These are phyloP conservation scores for Lasiosphaeria hispida DNA, from an alignment of 495 filamentous ascomycete genomes.

Conservation along the genomic window DNA sequence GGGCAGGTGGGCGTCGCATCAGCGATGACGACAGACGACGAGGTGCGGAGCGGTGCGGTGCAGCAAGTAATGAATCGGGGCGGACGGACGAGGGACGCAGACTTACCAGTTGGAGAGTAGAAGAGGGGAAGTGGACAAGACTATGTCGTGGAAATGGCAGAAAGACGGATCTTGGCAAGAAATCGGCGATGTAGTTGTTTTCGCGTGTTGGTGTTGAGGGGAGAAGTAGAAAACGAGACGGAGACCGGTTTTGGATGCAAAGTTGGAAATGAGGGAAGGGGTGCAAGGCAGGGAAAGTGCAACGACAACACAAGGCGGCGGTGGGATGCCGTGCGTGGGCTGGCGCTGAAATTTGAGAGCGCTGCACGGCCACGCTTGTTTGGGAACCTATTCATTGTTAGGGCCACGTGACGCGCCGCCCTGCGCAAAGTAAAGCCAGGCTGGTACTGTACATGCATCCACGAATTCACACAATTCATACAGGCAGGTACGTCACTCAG, in stretches of 20 bases:
- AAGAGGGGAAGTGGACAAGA: slow-evolving; percentile 8
- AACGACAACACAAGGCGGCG: slow-evolving; percentile 33
- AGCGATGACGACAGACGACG: slow-evolving; percentile 37
- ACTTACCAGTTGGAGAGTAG: slow-evolving; percentile 29
- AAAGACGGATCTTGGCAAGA: slow-evolving; percentile 9
- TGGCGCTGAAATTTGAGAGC: slow-evolving; percentile 26
- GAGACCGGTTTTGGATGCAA: slow-evolving; percentile 34
- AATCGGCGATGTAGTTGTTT: slow-evolving; percentile 16
- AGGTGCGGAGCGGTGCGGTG: slow-evolving; percentile 23
- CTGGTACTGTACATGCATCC: neutral
- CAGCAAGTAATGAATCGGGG: slow-evolving; percentile 17
- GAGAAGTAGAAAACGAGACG: slow-evolving; percentile 23
- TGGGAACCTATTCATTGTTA: slow-evolving; percentile 15
- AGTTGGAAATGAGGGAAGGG: slow-evolving; percentile 43
- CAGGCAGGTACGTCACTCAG: too few relatives aligned
- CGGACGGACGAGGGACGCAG: slow-evolving; percentile 11
- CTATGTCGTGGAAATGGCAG: slow-evolving; percentile 2
- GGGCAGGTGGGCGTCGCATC: slow-evolving; percentile 27
- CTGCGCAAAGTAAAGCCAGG: slow-evolving; percentile 12
- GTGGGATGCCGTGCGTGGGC: slow-evolving; percentile 29
- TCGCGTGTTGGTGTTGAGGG: slow-evolving; percentile 25
- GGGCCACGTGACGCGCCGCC: slow-evolving; percentile 22
- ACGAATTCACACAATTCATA: too few relatives aligned
- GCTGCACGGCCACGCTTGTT: slow-evolving; percentile 27
- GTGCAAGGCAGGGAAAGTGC: slow-evolving; percentile 34